Base-by-base conservation (phyloP, 306 rosid species). In the Dryas octopetala region DNA sequence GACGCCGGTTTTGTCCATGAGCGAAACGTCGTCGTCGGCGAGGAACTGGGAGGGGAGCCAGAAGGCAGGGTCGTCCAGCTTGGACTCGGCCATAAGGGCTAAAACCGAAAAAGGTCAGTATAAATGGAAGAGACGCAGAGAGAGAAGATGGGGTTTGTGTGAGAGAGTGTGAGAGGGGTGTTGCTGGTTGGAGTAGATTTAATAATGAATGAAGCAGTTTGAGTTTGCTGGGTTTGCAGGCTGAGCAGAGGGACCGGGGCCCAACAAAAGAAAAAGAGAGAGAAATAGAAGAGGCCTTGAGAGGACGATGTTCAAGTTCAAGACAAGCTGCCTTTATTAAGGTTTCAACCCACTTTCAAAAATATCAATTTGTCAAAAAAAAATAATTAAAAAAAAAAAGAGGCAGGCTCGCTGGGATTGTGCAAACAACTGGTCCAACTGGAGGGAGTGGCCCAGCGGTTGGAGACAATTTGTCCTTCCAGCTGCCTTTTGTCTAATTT, bases 271-370 rank as follows among this genome's bases (percentile, higher is more conserved):
- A 67, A 60, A 63, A 23, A 68, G 55, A 7, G 40, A 9, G 60
- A 63, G 54, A 45, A 59, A 16, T 16, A 17, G 23, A 23, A 0
- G 23, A 19, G 19, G 19, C 19, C 23, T 23, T 32, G 62, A 14
- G 58, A 46, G 80, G 55, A 73, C 90, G 85, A 85, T 84, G 91
- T 81, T 55, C 84, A 85, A 78, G 91, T 81, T 55, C 85, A 85
- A 78, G 88, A 92, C 90, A 86, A 72, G 76, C 70, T 81, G 88
- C 85, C 85, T 90, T 89, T 86, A 89, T 93, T 89, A 85, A 86
- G 92, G 93, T 93, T 84, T 82, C 87, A 76, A 68, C 85, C 73
- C 83, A 74, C 44, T 70, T 86, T 51, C 71, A 76, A 62, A 47
- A 47, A 74, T 46, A 47, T 15, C 60, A 32, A 43, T 1, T 63